These are phyloP conservation scores for Salix koriyanagi DNA, from an alignment of 345 rosid species.

Conservation along the genomic window DNA sequence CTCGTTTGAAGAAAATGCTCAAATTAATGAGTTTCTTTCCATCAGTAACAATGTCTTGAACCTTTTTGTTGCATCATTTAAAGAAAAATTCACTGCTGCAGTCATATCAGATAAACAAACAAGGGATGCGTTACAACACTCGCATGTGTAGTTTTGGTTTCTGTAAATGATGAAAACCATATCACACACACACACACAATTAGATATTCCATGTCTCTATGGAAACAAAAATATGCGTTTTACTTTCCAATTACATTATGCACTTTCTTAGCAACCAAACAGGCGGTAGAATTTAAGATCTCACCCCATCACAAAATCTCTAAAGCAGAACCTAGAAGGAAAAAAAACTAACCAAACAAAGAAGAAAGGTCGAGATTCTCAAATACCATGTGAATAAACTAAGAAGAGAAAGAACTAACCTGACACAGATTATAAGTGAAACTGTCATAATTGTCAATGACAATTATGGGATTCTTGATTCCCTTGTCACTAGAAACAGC, in stretches of 20 bases:
- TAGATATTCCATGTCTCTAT: neutral
- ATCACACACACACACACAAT: neutral
- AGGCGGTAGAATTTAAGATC: neutral
- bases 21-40: neutral
- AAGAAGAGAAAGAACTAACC: slow-evolving; percentile 38
- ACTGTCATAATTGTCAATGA: slow-evolving; percentile 92
- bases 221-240: neutral
- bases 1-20: neutral
- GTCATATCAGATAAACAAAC: neutral
- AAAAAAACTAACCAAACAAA: neutral
- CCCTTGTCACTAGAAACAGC: slow-evolving; percentile 20
- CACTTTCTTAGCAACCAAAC: slow-evolving; percentile 3
- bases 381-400: neutral
- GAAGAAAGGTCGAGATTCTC: neutral
- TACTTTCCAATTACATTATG: neutral
- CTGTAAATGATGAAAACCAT: neutral
- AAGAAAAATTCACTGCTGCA: neutral
- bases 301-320: neutral
- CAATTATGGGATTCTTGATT: slow-evolving; percentile 55
- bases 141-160: neutral
- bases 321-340: neutral
- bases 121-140: neutral
- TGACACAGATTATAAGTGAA: slow-evolving; percentile 95
- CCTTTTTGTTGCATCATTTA: neutral
- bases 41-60: neutral